A percentile compares a stretch with the other conserved stretches of the same genome.
These are phyloP conservation scores for Ophiostoma sp. DNA, from an alignment of 2,329 filamentous ascomycete genomes.

Conservation along the genomic window DNA sequence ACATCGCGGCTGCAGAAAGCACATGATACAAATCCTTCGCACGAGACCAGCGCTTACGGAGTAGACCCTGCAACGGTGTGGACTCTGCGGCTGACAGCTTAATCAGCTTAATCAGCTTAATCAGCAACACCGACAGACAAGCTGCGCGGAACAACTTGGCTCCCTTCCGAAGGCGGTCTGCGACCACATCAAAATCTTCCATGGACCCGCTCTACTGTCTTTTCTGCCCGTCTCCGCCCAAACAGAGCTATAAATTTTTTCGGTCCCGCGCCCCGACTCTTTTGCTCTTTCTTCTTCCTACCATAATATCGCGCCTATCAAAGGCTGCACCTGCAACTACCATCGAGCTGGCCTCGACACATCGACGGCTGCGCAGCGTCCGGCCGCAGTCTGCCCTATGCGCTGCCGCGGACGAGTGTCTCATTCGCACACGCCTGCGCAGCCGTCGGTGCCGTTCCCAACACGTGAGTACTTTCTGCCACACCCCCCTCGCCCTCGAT, in stretches of 20 bases:
- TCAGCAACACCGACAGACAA: no score
- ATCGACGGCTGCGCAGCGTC: conserved; percentile 12
- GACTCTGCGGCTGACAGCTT: background rate
- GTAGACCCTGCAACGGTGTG: background rate
- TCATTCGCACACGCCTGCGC: background rate
- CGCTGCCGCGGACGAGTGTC: background rate
- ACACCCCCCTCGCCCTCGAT: background rate
- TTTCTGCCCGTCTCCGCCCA: conserved; percentile 15
- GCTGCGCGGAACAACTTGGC: background rate
- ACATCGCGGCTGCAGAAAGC: background rate
- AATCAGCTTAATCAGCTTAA: no score
- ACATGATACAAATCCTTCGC: background rate
- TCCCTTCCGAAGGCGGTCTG: background rate
- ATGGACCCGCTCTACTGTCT: background rate
- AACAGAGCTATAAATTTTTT: conserved; percentile 23
- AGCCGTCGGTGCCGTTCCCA: background rate
- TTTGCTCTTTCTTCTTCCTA: conserved; percentile 10
- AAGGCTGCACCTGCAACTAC: background rate
- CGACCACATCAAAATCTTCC: background rate
- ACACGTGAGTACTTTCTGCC: conserved; percentile 16
- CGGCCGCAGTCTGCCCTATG: background rate
- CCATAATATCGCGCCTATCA: background rate
- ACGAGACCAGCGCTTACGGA: background rate
- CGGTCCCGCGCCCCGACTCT: background rate
- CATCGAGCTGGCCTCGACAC: conserved; percentile 5